Percentiles rank a stretch among this genome's conserved stretches.
These are phyloP conservation scores for Guyanaporus albipodus DNA, from an alignment of 768 basidiomycete species.

Conservation along the genomic window DNA sequence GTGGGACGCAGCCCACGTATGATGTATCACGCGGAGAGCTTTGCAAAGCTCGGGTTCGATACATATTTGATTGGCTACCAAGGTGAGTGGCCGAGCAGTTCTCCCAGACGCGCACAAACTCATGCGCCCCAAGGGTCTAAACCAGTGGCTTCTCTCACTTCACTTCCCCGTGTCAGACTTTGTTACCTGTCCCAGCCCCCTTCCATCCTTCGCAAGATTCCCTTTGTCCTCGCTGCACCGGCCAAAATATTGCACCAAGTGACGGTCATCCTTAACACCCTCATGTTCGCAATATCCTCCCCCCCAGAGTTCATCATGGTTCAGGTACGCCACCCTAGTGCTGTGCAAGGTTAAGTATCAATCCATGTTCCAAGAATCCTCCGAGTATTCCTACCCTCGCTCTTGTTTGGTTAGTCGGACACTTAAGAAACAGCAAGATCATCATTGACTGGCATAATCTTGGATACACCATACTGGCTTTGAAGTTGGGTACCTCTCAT, in stretches of 20 bases:
- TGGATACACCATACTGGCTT: conserved; percentile 86
- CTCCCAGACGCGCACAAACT: not conserved
- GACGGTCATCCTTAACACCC: conserved; percentile 52
- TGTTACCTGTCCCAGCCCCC: conserved; percentile 68
- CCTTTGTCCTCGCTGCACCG: conserved; percentile 73
- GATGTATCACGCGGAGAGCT: conserved; percentile 98
- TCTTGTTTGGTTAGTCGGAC: conserved; percentile 71
- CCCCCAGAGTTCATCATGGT: conserved; percentile 85
- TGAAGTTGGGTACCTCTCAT: conserved; percentile 71
- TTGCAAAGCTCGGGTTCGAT: conserved; percentile 72
- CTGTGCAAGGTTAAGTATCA: not conserved
- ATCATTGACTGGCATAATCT: conserved; percentile 99
- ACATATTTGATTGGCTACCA: conserved; percentile 83
- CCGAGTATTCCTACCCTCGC: conserved; percentile 93
- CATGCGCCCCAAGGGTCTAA: conserved; percentile 54
- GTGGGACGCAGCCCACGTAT: conserved; percentile 94
- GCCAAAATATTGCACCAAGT: conserved; percentile 77
- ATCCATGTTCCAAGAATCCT: conserved; percentile 65
- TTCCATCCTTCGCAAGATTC: conserved; percentile 44
- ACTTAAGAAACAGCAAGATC: conserved; percentile 71
- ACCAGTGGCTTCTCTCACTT: conserved; percentile 69
- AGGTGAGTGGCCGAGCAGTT: conserved; percentile 47
- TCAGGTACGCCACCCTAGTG: conserved; percentile 54
- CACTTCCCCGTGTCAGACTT: conserved; percentile 59
- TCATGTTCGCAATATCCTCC: conserved; percentile 56